Evolutionary conservation across 805 yeast genomes (phyloP).

Genomic region (Pichia rugopelliculosa): DNA sequence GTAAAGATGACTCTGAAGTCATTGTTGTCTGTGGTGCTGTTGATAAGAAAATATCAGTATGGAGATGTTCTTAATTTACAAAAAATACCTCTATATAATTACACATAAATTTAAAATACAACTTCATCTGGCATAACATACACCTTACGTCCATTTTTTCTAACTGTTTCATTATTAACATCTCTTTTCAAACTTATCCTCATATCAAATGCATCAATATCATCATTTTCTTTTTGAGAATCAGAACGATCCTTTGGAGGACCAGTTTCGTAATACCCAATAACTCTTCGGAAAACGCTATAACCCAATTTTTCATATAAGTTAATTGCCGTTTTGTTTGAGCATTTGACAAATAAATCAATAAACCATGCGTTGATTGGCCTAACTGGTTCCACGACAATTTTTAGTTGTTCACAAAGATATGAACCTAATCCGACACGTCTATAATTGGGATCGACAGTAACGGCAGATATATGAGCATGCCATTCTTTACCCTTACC

Average conservation of each 20-base stretch:
- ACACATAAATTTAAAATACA: slow-evolving; percentile 34
- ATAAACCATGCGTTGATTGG: slow-evolving; percentile 79
- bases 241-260: not conserved
- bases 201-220: slow-evolving; percentile 85
- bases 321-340: slow-evolving; percentile 70
- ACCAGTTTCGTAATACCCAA: slow-evolving; percentile 67
- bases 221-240: slow-evolving; percentile 48
- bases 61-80: slow-evolving; percentile 19
- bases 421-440: slow-evolving; percentile 80
- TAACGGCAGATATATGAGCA: slow-evolving; percentile 93
- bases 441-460: slow-evolving; percentile 75
- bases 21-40: slow-evolving; percentile 46
- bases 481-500: slow-evolving; percentile 87
- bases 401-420: slow-evolving; percentile 66
- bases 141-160: slow-evolving; percentile 53
- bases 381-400: slow-evolving; percentile 53
- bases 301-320: slow-evolving; percentile 86
- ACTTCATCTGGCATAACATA: slow-evolving; percentile 64
- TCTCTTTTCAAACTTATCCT: slow-evolving; percentile 59
- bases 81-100: not conserved
- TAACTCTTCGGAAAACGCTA: slow-evolving; percentile 75
- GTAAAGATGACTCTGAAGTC: slow-evolving; percentile 26
- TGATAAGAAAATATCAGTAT: slow-evolving; percentile 30
- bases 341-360: slow-evolving; percentile 87
- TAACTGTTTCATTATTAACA: slow-evolving; percentile 40